Evolutionary conservation across 1,139 yeast genomes (phyloP).

Genomic region (Arxiozyma heterogenica): DNA sequence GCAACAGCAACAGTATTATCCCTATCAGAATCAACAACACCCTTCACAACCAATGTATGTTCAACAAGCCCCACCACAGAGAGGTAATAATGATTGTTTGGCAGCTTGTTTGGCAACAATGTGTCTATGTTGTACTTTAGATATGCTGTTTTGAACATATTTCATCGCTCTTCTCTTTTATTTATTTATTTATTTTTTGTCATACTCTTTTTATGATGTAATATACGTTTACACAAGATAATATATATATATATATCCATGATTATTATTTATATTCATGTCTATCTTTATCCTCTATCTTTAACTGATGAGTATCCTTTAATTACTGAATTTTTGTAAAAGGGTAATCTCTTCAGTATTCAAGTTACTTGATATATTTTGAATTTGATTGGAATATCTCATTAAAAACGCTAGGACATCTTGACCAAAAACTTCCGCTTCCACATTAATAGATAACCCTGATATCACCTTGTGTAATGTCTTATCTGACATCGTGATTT

Average conservation of each 20-base stretch:
- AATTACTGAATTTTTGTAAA: conserved; percentile 16
- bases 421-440: conserved; percentile 20
- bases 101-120: conserved; percentile 64
- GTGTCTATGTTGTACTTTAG: conserved; percentile 68
- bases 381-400: conserved; percentile 17
- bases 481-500: conserved; percentile 12
- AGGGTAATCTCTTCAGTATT: conserved; percentile 19
- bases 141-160: conserved; percentile 39
- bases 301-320: not conserved
- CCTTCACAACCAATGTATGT: conserved; percentile 60
- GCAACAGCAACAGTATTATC: conserved; percentile 24
- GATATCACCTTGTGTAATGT: conserved; percentile 20
- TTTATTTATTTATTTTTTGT: conserved; percentile 83
- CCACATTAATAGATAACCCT: conserved; percentile 25
- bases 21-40: conserved; percentile 28
- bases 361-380: conserved; percentile 12
- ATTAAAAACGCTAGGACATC: conserved; percentile 22
- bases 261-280: not conserved
- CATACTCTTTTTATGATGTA: conserved; percentile 94
- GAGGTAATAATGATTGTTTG: conserved; percentile 43
- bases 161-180: conserved; percentile 28
- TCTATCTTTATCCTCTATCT: not conserved
- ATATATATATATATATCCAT: not conserved
- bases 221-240: conserved; percentile 98
- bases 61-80: conserved; percentile 43